A percentile compares a stretch with the other conserved stretches of the same genome.
Conservation (phyloP, 2,329 filamentous ascomycete species). For the Colletotrichum tamarilloi region DNA sequence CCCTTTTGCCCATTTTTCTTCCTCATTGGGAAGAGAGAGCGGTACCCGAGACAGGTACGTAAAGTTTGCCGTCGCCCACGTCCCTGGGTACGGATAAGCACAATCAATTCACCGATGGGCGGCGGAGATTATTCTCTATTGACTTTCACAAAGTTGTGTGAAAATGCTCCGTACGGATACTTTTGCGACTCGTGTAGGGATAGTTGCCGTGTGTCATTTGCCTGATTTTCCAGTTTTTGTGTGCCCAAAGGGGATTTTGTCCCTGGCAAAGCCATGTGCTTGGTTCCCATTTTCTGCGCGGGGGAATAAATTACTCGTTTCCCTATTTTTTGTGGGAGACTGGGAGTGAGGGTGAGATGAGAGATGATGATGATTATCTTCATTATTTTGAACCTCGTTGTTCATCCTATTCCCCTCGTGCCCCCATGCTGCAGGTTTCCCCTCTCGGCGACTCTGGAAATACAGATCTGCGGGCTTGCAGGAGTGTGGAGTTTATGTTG, state of each 20-base stretch:
- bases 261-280: neutral
- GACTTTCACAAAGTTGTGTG: neutral
- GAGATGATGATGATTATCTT: neutral
- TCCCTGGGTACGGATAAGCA: neutral
- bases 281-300: neutral
- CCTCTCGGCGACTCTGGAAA: neutral
- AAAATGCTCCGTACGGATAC: neutral
- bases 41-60: neutral
- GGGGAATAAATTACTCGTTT: neutral
- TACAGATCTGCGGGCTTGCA: slow-evolving; percentile 2
- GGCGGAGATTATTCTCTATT: neutral
- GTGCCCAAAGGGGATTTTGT: neutral
- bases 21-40: neutral
- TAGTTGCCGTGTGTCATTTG: neutral
- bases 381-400: neutral
- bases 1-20: neutral
- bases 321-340: neutral
- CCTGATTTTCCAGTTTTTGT: neutral
- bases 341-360: neutral
- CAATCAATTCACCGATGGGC: neutral
- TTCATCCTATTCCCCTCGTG: too few relatives aligned
- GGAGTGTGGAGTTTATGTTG: neutral
- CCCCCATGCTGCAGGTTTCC: neutral
- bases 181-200: neutral
- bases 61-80: neutral